Base-by-base conservation (phyloP, 148 eudicot species). In the Amaranthus cruentus region DNA sequence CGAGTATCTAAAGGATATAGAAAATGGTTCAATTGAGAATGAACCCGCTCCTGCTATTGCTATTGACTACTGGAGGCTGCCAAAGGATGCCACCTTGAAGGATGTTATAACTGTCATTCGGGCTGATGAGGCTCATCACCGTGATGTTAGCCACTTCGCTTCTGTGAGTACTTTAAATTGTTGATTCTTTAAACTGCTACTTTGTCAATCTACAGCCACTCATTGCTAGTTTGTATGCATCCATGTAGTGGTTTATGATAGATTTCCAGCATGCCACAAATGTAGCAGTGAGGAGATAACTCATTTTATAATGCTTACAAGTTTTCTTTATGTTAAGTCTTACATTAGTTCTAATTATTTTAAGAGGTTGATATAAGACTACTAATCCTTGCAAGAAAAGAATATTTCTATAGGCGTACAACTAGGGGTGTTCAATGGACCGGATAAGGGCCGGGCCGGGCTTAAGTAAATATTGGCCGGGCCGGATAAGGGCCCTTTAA, bases 51-150 rank as follows among this genome's bases (percentile, higher is more conserved):
- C 98, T 80, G 94, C 94, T 58, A 93, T 93, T 73, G 93, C 98
- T 4, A 86, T 87, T 13, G 98, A 93, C 77, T 90, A 93, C 71
- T 93, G 98, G 98, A 87, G 94, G 64, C 87, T 93, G 51, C 94
- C 98, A 5, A 87, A 86, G 73, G 84, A 85, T 77, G 91, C 98
- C 9, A 90, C 86, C 68, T 73, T 93, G 69, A 90, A 82, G 83
- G 98, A 90, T 84, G 98, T 93, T 73, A 76, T 93, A 43, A 89
- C 85, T 80, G 98, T 90, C 44, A 87, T 93, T 13, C 91, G 98
- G 44, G 98, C 98, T 72, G 98, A 93, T 78, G 98, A 93, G 84
- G 98, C 98, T 83, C 98, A 93, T 67, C 98, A 93, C 73, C 91
- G 98, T 62, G 98, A 93, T 85, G 98, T 93, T 72, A 93, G 90